phyloP scores from a whole-genome alignment of 1,284 basidiomycete species.

The Phylloporus sp. region DNA sequence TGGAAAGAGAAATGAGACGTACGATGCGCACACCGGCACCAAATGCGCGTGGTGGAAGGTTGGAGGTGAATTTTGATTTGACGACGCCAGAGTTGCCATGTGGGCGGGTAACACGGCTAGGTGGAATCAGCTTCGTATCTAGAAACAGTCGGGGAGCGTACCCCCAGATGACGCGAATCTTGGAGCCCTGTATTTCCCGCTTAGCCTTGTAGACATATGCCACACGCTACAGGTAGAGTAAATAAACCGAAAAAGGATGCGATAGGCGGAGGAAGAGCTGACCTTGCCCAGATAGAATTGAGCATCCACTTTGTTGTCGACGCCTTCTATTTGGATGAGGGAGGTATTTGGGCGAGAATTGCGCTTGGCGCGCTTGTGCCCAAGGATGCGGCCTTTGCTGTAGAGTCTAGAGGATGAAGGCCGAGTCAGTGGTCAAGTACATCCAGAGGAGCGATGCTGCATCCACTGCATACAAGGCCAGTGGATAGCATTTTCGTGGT shows the following conservation, averaged over 20 bases:
- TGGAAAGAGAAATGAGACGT: constrained; percentile 39
- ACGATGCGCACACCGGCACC: constrained; percentile 95
- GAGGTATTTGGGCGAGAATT: constrained; percentile 96
- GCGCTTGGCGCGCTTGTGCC: constrained; percentile 98
- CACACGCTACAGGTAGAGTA: constrained; percentile 71
- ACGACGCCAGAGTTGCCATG: constrained; percentile 97
- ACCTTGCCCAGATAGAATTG: constrained; percentile 99
- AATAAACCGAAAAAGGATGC: background rate
- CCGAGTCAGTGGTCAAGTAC: constrained; percentile 20
- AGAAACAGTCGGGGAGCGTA: constrained; percentile 47
- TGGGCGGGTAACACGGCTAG: constrained; percentile 87
- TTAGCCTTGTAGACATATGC: constrained; percentile 98
- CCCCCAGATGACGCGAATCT: constrained; percentile 98
- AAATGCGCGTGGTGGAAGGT: constrained; percentile 96
- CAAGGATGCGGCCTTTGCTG: constrained; percentile 95
- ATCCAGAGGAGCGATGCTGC: constrained; percentile 26
- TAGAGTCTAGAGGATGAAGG: constrained; percentile 75
- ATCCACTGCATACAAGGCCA: constrained; percentile 44
- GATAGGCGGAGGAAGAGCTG: constrained; percentile 36
- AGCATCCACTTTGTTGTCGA: constrained; percentile 91
- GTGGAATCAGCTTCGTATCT: background rate
- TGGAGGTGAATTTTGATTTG: constrained; percentile 96
- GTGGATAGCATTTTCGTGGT: constrained; percentile 19
- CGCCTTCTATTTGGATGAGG: constrained; percentile 97
- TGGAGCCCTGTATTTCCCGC: constrained; percentile 90